Conservation (phyloP, 2,329 filamentous ascomycete genomes). For the Penicillium hordei region DNA sequence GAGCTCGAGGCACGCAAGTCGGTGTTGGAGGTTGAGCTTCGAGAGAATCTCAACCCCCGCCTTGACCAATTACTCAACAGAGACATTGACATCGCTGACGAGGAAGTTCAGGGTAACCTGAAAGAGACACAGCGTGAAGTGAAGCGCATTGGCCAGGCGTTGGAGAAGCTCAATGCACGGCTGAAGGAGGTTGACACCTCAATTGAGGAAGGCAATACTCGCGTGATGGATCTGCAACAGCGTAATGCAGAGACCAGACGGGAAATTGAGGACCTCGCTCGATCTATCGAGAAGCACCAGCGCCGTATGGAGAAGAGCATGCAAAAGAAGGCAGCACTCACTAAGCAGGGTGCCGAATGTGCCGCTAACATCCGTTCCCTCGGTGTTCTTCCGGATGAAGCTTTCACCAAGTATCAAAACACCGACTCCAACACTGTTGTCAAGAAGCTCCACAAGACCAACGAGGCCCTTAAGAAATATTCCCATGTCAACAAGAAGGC, state of each 20-base stretch:
- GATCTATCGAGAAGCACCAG: constrained; percentile 78
- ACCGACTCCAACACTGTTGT: constrained; percentile 74
- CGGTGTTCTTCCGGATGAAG: constrained; percentile 89
- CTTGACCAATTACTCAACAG: constrained; percentile 81
- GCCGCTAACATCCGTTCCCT: constrained; percentile 88
- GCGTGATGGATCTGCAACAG: constrained; percentile 61
- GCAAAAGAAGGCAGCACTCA: constrained; percentile 79
- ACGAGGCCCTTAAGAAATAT: constrained; percentile 92
- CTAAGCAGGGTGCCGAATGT: constrained; percentile 74
- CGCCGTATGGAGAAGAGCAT: constrained; percentile 90
- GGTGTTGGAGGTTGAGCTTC: constrained; percentile 79
- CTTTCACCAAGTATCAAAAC: constrained; percentile 85
- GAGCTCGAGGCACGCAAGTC: constrained; percentile 79
- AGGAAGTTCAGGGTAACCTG: constrained; percentile 61
- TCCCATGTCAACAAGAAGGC: constrained; percentile 99
- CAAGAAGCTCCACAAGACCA: constrained; percentile 80
- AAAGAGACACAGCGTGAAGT: constrained; percentile 79
- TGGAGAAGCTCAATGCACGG: constrained; percentile 66
- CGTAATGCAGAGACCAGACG: constrained; percentile 64
- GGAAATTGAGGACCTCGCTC: constrained; percentile 71
- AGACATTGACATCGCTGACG: constrained; percentile 65
- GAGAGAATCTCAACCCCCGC: constrained; percentile 83
- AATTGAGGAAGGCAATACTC: constrained; percentile 60
- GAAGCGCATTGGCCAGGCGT: constrained; percentile 68
- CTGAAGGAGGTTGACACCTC: constrained; percentile 72